These are phyloP conservation scores for Auxenochlorella protothecoides DNA, from an alignment of 139 green algal species.

Conservation along the genomic window DNA sequence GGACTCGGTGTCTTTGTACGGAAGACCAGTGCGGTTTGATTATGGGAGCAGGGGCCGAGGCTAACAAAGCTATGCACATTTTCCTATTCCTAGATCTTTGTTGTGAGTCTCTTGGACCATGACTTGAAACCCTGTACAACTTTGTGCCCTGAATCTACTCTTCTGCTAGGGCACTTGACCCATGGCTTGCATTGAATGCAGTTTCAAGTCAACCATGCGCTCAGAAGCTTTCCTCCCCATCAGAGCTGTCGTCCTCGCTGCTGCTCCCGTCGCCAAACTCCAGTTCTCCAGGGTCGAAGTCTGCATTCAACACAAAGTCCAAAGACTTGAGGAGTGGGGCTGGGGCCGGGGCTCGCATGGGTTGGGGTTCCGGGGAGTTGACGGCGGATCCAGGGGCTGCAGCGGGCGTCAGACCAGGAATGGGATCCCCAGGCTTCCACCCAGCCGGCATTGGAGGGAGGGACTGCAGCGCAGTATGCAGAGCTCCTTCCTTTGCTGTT, in stretches of 20 bases:
- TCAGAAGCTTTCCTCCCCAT: constrained; percentile 1
- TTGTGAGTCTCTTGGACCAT: no score
- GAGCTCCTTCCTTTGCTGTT: no score
- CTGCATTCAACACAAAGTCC: constrained; percentile 17
- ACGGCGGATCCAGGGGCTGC: neutral
- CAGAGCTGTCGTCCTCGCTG: constrained; percentile 1
- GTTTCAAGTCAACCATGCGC: neutral
- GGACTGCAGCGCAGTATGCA: no score
- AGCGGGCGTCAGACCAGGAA: constrained; percentile 4
- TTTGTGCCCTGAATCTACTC: no score
- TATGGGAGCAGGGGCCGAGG: neutral
- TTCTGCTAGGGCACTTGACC: no score
- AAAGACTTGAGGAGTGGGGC: neutral
- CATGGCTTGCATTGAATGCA: no score
- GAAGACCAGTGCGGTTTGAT: neutral
- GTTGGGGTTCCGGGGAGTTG: neutral
- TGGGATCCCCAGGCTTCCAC: constrained; percentile 37
- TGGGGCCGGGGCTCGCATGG: neutral
- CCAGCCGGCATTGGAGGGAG: constrained; percentile 20
- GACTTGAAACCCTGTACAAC: no score
- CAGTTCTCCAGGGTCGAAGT: constrained; percentile 4
- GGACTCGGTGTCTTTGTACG: constrained; percentile 3
- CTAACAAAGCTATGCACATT: neutral
- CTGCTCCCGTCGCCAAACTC: constrained; percentile 10
- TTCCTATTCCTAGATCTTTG: neutral